Evolutionary conservation across 2,329 filamentous ascomycete species (phyloP), one percentile per base, ranked within the genome.

Genomic region (Claviceps capensis): DNA sequence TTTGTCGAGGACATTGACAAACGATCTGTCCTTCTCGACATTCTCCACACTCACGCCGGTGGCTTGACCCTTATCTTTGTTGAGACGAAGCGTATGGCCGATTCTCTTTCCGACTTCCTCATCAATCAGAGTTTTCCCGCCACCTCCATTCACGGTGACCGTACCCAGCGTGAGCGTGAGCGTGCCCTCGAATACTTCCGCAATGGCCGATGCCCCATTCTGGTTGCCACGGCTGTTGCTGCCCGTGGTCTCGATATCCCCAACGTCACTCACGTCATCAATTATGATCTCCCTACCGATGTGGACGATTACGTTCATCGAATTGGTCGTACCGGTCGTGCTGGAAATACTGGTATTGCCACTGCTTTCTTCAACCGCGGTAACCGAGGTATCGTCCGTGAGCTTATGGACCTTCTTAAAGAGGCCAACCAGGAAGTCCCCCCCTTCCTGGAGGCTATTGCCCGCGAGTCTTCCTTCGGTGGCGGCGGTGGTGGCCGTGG

Each of bases 361-460:
- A 98, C 93, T 61, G 93, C 93, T 53, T 98, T 98, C 80, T 97
- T 98, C 85, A 98, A 98, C 81, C 91, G 93, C 67, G 91, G 91
- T 65, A 98, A 98, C 79, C 88, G 93, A 63, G 93, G 93, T 72
- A 88, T 98, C 61, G 93, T 97, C 58, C 86, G 93, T 60, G 93
- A 97, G 63, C 82, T 98, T 56, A 81, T 98, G 62, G 93, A 98
- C n/a, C 82, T 98, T 30, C 81, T 98, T 60, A 97, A 97, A 78
- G 93, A 98, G 71, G 93, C 93, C 60, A 95, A 98, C 75, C 93
- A 98, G 71, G 93, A 98, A 65, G 81, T 97, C 57, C 93, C 93
- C 36, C 68, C 78, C 47, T 98, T 97, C 81, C 79, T 98, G 55
- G 93, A 98, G 79, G 94, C 86, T 65, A 95, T 98, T 71, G 91